Conservation (phyloP, 768 basidiomycete genomes). For the Suillus placidus region DNA sequence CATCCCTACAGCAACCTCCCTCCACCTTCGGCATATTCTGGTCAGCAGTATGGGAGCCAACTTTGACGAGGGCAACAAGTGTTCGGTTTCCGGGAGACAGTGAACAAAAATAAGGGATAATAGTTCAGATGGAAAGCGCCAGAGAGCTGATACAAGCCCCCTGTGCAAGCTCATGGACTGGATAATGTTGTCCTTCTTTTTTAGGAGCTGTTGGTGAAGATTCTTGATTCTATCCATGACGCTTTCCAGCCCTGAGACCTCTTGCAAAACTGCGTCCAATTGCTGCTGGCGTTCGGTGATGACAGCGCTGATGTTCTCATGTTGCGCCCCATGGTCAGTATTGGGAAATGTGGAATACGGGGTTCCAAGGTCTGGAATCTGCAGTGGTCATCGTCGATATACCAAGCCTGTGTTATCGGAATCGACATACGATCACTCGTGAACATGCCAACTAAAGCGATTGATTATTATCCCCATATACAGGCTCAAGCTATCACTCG, state of each 20-base stretch:
- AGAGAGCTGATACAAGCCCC: neutral
- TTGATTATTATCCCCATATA: neutral
- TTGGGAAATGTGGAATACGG: neutral
- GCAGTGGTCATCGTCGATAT: neutral
- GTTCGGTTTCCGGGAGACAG: constrained; percentile 2
- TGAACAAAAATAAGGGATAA: neutral
- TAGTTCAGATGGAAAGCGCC: neutral
- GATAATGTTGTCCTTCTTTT: neutral
- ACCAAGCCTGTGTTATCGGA: no score
- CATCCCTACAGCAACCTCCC: neutral
- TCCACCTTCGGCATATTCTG: constrained; percentile 3
- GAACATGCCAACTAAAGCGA: neutral
- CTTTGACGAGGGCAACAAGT: neutral
- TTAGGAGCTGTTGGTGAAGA: neutral
- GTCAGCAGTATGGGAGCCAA: neutral
- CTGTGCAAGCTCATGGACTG: no score
- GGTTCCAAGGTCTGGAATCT: neutral
- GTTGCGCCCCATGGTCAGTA: neutral
- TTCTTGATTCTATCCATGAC: neutral
- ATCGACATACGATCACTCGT: neutral
- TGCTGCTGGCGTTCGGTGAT: neutral
- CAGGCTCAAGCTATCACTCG: neutral
- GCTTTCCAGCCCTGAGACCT: neutral
- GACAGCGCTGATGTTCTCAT: neutral
- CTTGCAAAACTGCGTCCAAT: neutral